Evolutionary conservation across 2,329 filamentous ascomycete genomes (phyloP).

Genomic region (Ascochyta rabiei): DNA sequence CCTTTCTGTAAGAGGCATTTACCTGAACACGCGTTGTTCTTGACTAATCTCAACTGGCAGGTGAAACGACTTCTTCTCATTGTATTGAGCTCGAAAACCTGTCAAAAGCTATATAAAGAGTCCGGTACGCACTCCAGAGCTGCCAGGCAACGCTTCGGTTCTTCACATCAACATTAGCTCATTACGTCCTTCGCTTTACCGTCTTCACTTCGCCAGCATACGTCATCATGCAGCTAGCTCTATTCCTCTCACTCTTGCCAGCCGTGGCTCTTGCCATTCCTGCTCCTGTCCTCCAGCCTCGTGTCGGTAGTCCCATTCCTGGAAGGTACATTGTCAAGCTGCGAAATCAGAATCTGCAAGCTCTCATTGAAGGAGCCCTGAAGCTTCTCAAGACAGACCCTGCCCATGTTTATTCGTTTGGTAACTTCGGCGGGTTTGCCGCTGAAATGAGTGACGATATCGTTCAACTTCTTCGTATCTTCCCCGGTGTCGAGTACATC

Average conservation of each 20-base stretch:
- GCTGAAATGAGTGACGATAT: slow-evolving; percentile 43
- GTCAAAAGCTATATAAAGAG: slow-evolving; percentile 40
- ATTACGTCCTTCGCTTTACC: slow-evolving; percentile 20
- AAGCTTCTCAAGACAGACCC: slow-evolving; percentile 35
- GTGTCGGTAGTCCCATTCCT: slow-evolving; percentile 46
- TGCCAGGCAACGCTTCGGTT: slow-evolving; percentile 38
- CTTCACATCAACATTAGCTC: slow-evolving; percentile 27
- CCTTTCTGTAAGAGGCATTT: slow-evolving; percentile 20
- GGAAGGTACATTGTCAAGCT: slow-evolving; percentile 56
- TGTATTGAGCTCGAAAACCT: slow-evolving; percentile 14
- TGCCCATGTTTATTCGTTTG: slow-evolving; percentile 47
- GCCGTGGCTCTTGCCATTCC: slow-evolving; percentile 42
- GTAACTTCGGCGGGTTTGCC: slow-evolving; percentile 48
- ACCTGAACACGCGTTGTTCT: slow-evolving; percentile 22
- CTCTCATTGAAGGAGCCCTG: slow-evolving; percentile 36
- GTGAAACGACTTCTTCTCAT: slow-evolving; percentile 27
- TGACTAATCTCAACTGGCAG: slow-evolving; percentile 41
- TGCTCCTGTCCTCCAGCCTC: slow-evolving; percentile 50
- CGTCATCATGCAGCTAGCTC: slow-evolving; percentile 48
- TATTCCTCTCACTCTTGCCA: slow-evolving; percentile 47
- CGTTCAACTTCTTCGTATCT: slow-evolving; percentile 34
- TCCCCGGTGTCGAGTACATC: slow-evolving; percentile 47
- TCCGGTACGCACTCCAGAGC: slow-evolving; percentile 14
- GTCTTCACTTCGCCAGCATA: slow-evolving; percentile 17
- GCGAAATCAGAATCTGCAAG: slow-evolving; percentile 44